These are phyloP conservation scores for Delitschia confertaspora DNA, from an alignment of 495 filamentous ascomycete species.

Conservation along the genomic window DNA sequence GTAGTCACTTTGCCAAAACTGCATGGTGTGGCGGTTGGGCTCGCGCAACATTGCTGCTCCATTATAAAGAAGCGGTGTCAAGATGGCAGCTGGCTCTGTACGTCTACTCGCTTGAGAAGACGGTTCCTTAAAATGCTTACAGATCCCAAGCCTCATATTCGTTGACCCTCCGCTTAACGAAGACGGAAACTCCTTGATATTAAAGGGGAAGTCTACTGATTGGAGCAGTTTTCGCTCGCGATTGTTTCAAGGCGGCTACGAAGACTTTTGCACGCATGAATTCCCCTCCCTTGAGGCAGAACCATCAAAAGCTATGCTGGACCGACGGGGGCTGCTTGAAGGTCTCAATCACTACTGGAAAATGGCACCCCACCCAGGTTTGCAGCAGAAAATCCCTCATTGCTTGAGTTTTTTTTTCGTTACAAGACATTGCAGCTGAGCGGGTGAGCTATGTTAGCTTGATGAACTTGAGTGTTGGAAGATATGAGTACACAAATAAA, in stretches of 20 bases:
- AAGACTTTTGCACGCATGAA: no score
- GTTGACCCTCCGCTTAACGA: slow-evolving; percentile 16
- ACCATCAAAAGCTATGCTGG: no score
- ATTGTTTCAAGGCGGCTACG: slow-evolving; percentile 9
- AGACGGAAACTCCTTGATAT: no score
- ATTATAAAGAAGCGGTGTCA: no score
- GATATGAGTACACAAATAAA: slow-evolving; percentile 8
- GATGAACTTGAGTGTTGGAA: background rate
- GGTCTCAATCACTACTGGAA: no score
- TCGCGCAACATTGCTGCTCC: slow-evolving; percentile 19
- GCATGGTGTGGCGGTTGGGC: background rate
- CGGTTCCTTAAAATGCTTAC: background rate
- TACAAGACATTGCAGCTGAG: background rate
- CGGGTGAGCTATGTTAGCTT: background rate
- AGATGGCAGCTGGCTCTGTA: no score
- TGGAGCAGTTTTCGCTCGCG: background rate
- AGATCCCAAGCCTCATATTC: slow-evolving; percentile 9
- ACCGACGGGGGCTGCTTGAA: no score
- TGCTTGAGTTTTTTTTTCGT: background rate
- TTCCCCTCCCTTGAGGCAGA: no score
- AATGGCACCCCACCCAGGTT: no score
- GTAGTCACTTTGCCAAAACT: background rate
- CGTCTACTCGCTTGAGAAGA: no score
- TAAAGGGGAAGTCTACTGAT: background rate
- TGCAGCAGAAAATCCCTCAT: no score